Evolutionary conservation across 2,329 filamentous ascomycete species (phyloP).

Genomic region (Aspergillus neotritici): DNA sequence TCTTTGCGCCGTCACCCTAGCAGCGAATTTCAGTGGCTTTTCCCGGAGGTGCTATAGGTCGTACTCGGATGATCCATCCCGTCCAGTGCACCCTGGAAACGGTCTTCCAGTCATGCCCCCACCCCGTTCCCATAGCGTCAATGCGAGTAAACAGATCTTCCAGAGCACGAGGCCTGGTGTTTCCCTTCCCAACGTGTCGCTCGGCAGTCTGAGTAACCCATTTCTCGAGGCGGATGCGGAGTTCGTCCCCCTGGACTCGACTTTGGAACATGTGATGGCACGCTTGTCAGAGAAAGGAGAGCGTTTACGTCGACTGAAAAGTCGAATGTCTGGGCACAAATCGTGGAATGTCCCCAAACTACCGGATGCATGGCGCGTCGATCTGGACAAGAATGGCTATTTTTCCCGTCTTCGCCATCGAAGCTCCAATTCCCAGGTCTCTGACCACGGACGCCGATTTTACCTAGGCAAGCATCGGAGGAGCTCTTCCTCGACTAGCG

Average conservation of each 20-base stretch:
- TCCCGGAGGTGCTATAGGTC: conserved; percentile 14
- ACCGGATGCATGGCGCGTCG: not conserved
- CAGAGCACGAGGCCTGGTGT: conserved; percentile 7
- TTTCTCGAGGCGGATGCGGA: conserved; percentile 12
- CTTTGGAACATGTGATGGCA: conserved; percentile 15
- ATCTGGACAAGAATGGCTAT: not conserved
- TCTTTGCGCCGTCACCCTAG: conserved; percentile 30
- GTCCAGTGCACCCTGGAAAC: conserved; percentile 18
- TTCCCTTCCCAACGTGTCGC: conserved; percentile 14
- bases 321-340: conserved; percentile 7
- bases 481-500: conserved; percentile 2
- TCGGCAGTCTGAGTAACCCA: conserved; percentile 13
- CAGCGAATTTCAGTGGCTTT: conserved; percentile 26
- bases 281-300: conserved; percentile 8
- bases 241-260: conserved; percentile 19
- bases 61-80: not conserved
- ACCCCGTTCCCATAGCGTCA: conserved; percentile 21
- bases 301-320: conserved; percentile 7
- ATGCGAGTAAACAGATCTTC: conserved; percentile 20
- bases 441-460: not conserved
- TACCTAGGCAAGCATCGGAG: conserved; percentile 1
- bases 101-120: conserved; percentile 24
- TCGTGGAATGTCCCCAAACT: conserved; percentile 7
- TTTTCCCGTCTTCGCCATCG: not conserved
- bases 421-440: not conserved